phyloP scores from a whole-genome alignment of 768 basidiomycete genomes.

The Scleroderma bovista region DNA sequence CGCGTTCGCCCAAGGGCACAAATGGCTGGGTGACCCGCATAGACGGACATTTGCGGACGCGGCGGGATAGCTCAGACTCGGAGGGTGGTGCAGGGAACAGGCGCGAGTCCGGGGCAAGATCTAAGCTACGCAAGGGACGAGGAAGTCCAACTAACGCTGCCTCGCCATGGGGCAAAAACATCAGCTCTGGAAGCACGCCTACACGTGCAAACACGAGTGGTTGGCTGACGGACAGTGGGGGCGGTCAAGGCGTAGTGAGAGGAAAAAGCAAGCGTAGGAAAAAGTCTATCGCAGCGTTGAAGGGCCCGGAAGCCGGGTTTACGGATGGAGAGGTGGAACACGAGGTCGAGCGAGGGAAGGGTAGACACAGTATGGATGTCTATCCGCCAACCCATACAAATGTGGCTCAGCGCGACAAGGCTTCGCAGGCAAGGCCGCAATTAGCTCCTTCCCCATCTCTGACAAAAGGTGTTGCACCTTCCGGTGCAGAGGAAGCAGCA shows the following conservation, averaged over 20 bases:
- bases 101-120: not conserved
- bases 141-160: not conserved
- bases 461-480: not conserved
- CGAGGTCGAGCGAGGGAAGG: not conserved
- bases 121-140: conserved; percentile 11
- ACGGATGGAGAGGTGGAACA: conserved; percentile 21
- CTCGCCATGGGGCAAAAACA: not conserved
- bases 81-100: conserved; percentile 4
- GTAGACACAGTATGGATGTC: too few species aligned
- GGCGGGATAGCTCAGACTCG: conserved; percentile 11
- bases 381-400: too few species aligned
- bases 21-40: conserved; percentile 26
- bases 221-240: conserved; percentile 14
- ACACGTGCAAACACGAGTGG: conserved; percentile 3
- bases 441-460: conserved; percentile 5
- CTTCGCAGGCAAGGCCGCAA: not conserved
- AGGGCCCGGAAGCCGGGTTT: conserved; percentile 22
- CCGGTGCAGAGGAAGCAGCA: not conserved
- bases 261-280: conserved; percentile 11
- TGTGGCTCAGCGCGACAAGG: not conserved
- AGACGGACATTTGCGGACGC: conserved; percentile 13
- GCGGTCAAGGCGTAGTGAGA: not conserved
- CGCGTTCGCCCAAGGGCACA: not conserved
- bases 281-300: conserved; percentile 20
- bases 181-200: not conserved